Percentiles rank a stretch among this genome's conserved stretches.
Evolutionary conservation across 2,329 filamentous ascomycete species (phyloP).

Genomic region (Macrophomina tecta): DNA sequence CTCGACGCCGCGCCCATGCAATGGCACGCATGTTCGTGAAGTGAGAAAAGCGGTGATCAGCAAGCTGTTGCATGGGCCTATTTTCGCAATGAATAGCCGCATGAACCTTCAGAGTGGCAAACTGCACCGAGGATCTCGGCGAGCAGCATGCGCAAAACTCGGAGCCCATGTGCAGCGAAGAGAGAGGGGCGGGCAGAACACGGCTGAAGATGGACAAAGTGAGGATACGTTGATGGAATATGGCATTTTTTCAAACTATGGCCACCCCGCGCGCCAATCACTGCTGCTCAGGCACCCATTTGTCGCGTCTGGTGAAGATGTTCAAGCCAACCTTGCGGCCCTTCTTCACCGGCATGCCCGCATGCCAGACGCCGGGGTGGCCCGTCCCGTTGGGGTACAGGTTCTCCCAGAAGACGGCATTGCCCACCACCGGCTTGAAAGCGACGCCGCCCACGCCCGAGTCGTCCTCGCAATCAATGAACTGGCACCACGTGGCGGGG

Average conservation of each 20-base stretch:
- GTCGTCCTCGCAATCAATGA: slow-evolving; percentile 56
- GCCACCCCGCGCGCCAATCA: not conserved
- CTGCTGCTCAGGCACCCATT: slow-evolving; percentile 7
- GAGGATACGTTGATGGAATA: not conserved
- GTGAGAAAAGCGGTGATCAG: no score
- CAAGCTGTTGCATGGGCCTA: no score
- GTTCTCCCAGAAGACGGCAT: slow-evolving; percentile 59
- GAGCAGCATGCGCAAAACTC: no score
- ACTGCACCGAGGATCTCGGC: no score
- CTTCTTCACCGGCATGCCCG: slow-evolving; percentile 53
- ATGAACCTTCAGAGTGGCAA: no score
- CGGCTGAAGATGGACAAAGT: no score
- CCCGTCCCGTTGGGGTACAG: slow-evolving; percentile 48
- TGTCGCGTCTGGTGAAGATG: slow-evolving; percentile 52
- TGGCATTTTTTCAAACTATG: not conserved
- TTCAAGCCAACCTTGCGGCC: slow-evolving; percentile 61
- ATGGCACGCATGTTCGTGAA: no score
- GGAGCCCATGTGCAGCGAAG: no score
- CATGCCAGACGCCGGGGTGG: slow-evolving; percentile 54
- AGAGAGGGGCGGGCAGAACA: no score
- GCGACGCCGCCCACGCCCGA: slow-evolving; percentile 56
- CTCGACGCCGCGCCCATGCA: no score
- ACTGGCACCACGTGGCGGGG: slow-evolving; percentile 47
- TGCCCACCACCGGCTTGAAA: slow-evolving; percentile 55
- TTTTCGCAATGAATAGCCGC: no score